Percentiles rank a stretch among this genome's conserved stretches.
Evolutionary conservation across 176 grass and related monocot genomes (phyloP).

Genomic region (Musa itinerans): DNA sequence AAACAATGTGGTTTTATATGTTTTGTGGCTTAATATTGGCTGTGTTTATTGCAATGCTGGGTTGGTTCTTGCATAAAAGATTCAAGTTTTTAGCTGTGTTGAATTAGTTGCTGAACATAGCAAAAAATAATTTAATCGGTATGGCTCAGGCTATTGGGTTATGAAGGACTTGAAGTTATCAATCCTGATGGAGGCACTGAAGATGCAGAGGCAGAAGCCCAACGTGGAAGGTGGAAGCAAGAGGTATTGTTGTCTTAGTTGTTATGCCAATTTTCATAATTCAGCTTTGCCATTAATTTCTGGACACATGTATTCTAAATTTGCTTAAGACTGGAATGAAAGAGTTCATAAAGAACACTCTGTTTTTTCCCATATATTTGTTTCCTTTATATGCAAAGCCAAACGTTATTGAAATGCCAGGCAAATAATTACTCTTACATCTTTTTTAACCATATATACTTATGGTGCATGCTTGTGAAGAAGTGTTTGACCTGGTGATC

Average conservation of each 20-base stretch:
- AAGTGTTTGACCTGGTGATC: no score
- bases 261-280: not conserved
- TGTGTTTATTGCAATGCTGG: no score
- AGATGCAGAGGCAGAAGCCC: slow-evolving; percentile 80
- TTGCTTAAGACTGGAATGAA: not conserved
- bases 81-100: not conserved
- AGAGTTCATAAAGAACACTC: not conserved
- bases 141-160: slow-evolving; percentile 56
- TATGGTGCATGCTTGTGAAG: no score
- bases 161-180: slow-evolving; percentile 96
- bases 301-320: not conserved
- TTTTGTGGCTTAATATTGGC: no score
- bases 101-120: not conserved
- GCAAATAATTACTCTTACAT: not conserved
- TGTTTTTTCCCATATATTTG: not conserved
- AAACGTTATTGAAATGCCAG: not conserved
- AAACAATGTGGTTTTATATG: no score
- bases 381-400: not conserved
- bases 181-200: slow-evolving; percentile 88
- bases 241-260: slow-evolving; percentile 40
- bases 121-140: not conserved
- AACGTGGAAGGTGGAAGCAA: slow-evolving; percentile 85
- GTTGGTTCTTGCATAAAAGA: not conserved
- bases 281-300: not conserved
- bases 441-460: no score